Evolutionary conservation across 805 yeast species (phyloP), one percentile per base, ranked within the genome.

Genomic region (Hanseniaspora singularis): DNA sequence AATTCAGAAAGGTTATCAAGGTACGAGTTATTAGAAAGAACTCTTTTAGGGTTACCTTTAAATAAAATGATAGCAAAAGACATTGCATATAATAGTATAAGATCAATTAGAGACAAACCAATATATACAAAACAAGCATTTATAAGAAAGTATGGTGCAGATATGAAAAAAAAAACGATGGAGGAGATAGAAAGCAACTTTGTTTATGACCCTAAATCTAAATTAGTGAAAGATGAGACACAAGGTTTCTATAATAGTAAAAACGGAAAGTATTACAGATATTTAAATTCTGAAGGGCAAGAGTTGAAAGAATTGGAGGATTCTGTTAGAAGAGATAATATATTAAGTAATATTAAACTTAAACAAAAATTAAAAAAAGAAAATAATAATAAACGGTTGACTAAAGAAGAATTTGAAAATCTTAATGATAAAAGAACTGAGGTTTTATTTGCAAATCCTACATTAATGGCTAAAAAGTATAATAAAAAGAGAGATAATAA

Each of bases 41-140:
- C 32, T 5, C n/a, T 43, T 16, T 23, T 43, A 9, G 30, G 33
- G 16, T 14, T 43, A 4, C 47, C 47, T 14, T 20, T 43, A 6
- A 53, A 60, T 64, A 40, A 51, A 62, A 57, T 65, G 20, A 20
- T 41, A 1, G n/a, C n/a, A 26, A 38, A 43, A 27, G 23, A 43
- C 12, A 19, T 33, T 4, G 38, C 27, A 11, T 71, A 59, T 57
- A 66, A 64, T 44, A 60, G 73, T 8, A 70, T 81, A 0, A 63
- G 95, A 40, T 75, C 81, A 27, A 59, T 88, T 46, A 81, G 78
- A 51, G 95, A 86, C 56, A 76, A 76, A 33, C 94, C 95, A n/a
- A 61, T 75, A 51, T 76, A 85, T 66, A 43, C 47, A 11, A 78
- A 37, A 62, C 74, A 10, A 65, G 69, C 51, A 57, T 69, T 1